Evolutionary conservation across 495 filamentous ascomycete genomes (phyloP).

Genomic region (Neurospora sp.): DNA sequence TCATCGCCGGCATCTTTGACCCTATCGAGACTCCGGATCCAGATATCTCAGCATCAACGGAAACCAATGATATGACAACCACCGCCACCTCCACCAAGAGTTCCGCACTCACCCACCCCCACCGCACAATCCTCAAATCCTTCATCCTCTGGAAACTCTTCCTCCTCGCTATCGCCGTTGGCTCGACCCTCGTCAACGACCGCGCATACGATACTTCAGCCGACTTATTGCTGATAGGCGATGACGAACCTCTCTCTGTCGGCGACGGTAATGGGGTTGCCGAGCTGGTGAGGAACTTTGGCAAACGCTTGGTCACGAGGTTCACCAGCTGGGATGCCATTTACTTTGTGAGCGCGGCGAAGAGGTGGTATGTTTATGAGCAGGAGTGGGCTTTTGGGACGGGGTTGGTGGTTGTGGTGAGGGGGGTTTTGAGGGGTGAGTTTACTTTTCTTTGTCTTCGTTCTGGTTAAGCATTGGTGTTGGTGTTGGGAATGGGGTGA

Average conservation of each 20-base stretch:
- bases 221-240: conserved; percentile 8
- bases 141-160: conserved; percentile 63
- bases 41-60: no score
- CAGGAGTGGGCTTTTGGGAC: conserved; percentile 95
- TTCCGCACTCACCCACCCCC: conserved; percentile 14
- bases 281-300: not conserved
- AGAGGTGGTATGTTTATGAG: conserved; percentile 72
- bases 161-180: conserved; percentile 52
- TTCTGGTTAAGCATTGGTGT: no score
- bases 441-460: not conserved
- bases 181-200: conserved; percentile 1
- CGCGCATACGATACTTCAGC: conserved; percentile 83
- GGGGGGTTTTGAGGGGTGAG: conserved; percentile 22
- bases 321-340: conserved; percentile 87
- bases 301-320: conserved; percentile 28
- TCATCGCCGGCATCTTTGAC: not conserved
- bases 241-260: not conserved
- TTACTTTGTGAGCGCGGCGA: conserved; percentile 64
- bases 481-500: not conserved
- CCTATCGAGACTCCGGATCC: not conserved
- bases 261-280: not conserved
- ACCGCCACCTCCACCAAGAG: not conserved
- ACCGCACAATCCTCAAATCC: conserved; percentile 21
- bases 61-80: not conserved
- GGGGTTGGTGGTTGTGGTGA: conserved; percentile 50